Evolutionary conservation across 2,329 filamentous ascomycete species (phyloP), one percentile per base, ranked within the genome.

Genomic region (Ophiosphaerella korrae): DNA sequence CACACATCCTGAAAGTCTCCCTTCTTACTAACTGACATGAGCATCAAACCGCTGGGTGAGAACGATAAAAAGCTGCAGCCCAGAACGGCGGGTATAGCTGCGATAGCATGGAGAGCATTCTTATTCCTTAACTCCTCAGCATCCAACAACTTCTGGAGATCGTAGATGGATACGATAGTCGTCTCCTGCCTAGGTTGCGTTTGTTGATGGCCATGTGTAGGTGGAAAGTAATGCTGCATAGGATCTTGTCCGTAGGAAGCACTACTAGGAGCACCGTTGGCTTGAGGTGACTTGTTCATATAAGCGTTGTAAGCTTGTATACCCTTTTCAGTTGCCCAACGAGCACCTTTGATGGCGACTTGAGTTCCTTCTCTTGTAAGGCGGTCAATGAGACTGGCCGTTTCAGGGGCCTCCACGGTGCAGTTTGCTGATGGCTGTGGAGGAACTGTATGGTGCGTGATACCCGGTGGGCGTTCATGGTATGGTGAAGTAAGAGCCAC

Each of bases 11-110:
- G 88, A 5, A 90, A 82, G 65, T 95, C 90, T n/a, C 90, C 90
- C 70, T 92, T 92, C 65, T 82, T 88, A 72, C 88, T 93, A 6
- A 88, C 88, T 0, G 88, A 92, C 73, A 94, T 88, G 9, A 95
- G 78, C 44, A 84, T 84, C 23, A 92, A 73, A 0, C 89, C 89
- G 6, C 84, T 85, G 0, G 89, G 89, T 1, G 89, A 86, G 57
- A 95, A 89, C 0, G 89, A 92, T 29, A 94, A 69, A 67, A 89
- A 92, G 68, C 89, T 93, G 71, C 89, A 93, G 7, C 90, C 90
- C 13, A 89, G 81, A 1, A 85, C 83, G 2, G 88, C 80, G 26
- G 82, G 80, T 63, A 94, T 92, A 0, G 88, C 91, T 2, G 87
- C 83, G 38, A 90, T 70, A 1, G 88, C 87, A 57, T 88, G 82